Conservation (phyloP, 345 rosid genomes). For the Lepidium aucheri region DNA sequence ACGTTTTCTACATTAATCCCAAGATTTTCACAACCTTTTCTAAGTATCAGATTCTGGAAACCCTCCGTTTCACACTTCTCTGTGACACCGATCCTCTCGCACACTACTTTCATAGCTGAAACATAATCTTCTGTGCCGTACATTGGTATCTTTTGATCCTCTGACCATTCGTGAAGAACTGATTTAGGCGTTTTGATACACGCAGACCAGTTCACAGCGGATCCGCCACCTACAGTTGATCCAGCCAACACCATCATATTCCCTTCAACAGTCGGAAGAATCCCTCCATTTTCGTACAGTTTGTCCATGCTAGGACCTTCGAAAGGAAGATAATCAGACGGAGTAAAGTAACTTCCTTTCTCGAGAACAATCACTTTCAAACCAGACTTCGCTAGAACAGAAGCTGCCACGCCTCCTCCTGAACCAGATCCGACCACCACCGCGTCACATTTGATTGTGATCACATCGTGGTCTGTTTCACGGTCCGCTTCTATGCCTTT, state of each 20-base stretch:
- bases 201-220: constrained; percentile 89
- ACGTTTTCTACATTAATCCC: constrained; percentile 46
- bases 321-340: constrained; percentile 42
- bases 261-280: constrained; percentile 37
- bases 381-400: constrained; percentile 66
- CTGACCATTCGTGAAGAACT: constrained; percentile 68
- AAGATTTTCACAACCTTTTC: constrained; percentile 70
- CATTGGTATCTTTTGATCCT: constrained; percentile 35
- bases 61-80: constrained; percentile 48
- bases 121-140: constrained; percentile 42
- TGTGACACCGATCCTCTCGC: constrained; percentile 65
- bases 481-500: constrained; percentile 48
- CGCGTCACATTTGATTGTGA: constrained; percentile 65
- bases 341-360: constrained; percentile 67
- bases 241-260: constrained; percentile 50
- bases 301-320: constrained; percentile 57
- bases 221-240: constrained; percentile 82
- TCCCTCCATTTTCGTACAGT: constrained; percentile 64
- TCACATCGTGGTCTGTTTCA: constrained; percentile 21
- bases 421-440: constrained; percentile 81
- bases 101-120: constrained; percentile 62
- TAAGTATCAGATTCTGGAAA: constrained; percentile 66
- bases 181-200: constrained; percentile 61
- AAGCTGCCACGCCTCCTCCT: constrained; percentile 93
- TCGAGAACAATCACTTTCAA: constrained; percentile 66